phyloP scores from a whole-genome alignment of 176 grass and related monocot genomes.

The Thinopyrum elongatum region DNA sequence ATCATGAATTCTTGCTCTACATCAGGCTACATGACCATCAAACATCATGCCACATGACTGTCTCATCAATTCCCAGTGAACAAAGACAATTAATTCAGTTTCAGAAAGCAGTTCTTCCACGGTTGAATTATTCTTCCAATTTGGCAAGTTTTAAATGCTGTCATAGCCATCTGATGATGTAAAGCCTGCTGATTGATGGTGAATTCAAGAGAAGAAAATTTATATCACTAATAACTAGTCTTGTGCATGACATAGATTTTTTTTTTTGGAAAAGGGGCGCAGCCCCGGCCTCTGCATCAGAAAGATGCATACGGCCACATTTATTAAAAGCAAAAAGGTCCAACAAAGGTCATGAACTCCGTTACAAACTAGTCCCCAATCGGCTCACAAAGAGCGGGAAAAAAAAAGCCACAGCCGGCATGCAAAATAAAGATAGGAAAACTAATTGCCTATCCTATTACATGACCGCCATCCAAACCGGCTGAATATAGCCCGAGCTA shows the following conservation, averaged over 20 bases:
- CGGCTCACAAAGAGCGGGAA: no score
- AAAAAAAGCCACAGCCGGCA: no score
- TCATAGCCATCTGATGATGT: slow-evolving; percentile 21
- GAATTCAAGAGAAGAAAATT: slow-evolving; percentile 26
- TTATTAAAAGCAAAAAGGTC: no score
- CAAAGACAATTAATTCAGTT: slow-evolving; percentile 11
- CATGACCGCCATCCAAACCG: no score
- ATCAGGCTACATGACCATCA: neutral
- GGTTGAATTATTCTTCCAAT: neutral
- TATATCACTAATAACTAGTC: neutral
- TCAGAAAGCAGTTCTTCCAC: neutral
- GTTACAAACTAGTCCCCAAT: no score
- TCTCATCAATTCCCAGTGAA: neutral
- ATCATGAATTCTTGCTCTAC: neutral
- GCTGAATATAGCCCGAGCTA: no score
- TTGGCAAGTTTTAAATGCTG: neutral
- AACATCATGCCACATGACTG: slow-evolving; percentile 29
- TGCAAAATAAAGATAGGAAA: no score
- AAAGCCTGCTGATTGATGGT: slow-evolving; percentile 12
- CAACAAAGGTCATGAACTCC: no score
- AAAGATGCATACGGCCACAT: no score
- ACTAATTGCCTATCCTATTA: no score
- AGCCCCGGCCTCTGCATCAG: no score
- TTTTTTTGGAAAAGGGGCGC: no score
- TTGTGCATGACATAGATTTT: slow-evolving; percentile 12